These are phyloP conservation scores for Cyclocybe cylindracea DNA, from an alignment of 768 basidiomycete species.

Conservation along the genomic window DNA sequence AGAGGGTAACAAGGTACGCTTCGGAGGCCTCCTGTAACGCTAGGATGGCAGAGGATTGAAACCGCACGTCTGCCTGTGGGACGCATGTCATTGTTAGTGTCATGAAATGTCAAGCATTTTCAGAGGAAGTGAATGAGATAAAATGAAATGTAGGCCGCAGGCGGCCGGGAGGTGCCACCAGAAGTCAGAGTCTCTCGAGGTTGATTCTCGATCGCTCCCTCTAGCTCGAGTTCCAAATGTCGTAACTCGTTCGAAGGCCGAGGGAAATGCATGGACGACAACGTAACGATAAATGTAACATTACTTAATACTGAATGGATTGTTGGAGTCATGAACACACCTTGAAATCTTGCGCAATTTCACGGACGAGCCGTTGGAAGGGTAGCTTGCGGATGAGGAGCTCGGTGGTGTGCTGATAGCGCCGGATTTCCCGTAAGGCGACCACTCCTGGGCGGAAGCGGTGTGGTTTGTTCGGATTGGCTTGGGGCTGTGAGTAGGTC, in stretches of 20 bases:
- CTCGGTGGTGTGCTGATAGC: slow-evolving; percentile 19
- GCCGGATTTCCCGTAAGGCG: slow-evolving; percentile 23
- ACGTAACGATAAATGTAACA: too few relatives aligned
- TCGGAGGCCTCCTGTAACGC: slow-evolving; percentile 87
- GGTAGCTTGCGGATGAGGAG: slow-evolving; percentile 22
- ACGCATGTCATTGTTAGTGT: slow-evolving; percentile 46
- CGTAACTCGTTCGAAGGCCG: too few relatives aligned
- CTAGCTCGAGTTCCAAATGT: too few relatives aligned
- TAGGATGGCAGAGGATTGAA: slow-evolving; percentile 78
- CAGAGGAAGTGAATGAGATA: too few relatives aligned
- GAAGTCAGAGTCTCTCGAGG: too few relatives aligned
- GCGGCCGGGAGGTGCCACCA: too few relatives aligned
- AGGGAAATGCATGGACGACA: too few relatives aligned
- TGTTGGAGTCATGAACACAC: slow-evolving; percentile 1
- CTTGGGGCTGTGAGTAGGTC: slow-evolving; percentile 23
- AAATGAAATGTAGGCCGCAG: too few relatives aligned
- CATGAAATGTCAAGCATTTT: neutral
- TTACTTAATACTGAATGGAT: too few relatives aligned
- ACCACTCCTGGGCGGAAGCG: slow-evolving; percentile 16
- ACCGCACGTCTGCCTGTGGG: slow-evolving; percentile 60
- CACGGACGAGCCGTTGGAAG: slow-evolving; percentile 24
- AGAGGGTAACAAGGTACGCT: slow-evolving; percentile 76
- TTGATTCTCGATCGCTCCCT: too few relatives aligned
- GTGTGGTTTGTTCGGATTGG: slow-evolving; percentile 22
- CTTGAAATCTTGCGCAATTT: slow-evolving; percentile 20